Percentiles rank a stretch among this genome's conserved stretches.
phyloP scores from a whole-genome alignment of 2,329 filamentous ascomycete genomes.

The Polychaeton citri region DNA sequence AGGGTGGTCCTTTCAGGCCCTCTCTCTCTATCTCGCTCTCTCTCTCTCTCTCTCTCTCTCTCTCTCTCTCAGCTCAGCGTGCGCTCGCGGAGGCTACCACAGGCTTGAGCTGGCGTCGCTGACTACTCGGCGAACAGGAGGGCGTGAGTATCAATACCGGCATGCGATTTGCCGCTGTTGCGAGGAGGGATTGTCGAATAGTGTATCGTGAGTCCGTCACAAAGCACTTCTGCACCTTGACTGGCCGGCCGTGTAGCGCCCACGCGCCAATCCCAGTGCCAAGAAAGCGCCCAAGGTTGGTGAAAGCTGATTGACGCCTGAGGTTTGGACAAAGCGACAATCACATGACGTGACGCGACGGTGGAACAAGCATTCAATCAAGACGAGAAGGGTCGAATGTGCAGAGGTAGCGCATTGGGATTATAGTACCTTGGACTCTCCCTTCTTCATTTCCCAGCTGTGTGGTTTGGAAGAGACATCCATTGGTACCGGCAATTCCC shows the following conservation, averaged over 20 bases:
- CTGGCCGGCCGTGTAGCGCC: neutral
- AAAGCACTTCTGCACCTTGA: neutral
- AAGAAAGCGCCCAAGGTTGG: neutral
- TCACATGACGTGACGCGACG: neutral
- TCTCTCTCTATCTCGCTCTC: too few species aligned
- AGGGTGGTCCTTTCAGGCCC: too few species aligned
- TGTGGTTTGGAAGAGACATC: neutral
- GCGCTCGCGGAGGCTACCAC: neutral
- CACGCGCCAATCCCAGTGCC: neutral
- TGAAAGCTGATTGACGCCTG: neutral
- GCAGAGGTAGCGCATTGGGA: too few species aligned
- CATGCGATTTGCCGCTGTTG: neutral
- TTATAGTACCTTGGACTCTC: too few species aligned
- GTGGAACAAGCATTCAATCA: too few species aligned
- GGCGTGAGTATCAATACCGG: neutral
- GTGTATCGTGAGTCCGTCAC: neutral
- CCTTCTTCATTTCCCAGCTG: neutral
- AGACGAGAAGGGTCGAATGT: too few species aligned
- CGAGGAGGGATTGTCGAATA: neutral
- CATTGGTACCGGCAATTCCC: neutral
- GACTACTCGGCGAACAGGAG: neutral
- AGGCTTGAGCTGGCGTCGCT: neutral
- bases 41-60: too few species aligned
- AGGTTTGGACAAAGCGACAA: neutral
- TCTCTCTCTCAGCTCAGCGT: too few species aligned